Evolutionary conservation across 129 eudicot species (phyloP).

Genomic region (Pseudognaphalium luteoalbum): DNA sequence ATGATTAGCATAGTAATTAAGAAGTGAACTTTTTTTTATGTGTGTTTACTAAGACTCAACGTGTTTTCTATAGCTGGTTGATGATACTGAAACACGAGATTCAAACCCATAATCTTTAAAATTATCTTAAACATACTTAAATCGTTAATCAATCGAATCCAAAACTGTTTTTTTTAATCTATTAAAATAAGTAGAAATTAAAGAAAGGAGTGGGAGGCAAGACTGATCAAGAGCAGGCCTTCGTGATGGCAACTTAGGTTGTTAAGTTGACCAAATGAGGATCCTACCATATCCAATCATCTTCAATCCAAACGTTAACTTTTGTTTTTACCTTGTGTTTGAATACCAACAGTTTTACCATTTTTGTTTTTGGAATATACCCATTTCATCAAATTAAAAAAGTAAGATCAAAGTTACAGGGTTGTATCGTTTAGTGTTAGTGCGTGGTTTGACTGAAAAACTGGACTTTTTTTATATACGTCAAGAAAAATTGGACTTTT

Average conservation of each 20-base stretch:
- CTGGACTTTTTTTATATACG: too few species aligned
- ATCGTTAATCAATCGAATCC: background rate
- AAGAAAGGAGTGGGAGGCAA: constrained; percentile 28
- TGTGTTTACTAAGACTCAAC: background rate
- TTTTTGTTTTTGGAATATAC: background rate
- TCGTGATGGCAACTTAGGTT: constrained; percentile 56
- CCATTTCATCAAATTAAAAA: background rate
- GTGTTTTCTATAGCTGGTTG: background rate
- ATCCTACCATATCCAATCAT: constrained; percentile 2
- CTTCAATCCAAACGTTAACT: background rate
- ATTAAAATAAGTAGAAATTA: background rate
- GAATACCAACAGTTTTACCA: background rate
- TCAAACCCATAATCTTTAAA: background rate
- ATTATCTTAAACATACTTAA: background rate
- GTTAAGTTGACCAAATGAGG: constrained; percentile 40
- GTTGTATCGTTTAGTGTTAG: background rate
- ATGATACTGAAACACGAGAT: background rate
- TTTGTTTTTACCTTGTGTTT: constrained; percentile 20
- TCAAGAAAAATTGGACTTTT: too few species aligned
- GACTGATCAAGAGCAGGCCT: constrained; percentile 50
- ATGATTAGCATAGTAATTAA: background rate
- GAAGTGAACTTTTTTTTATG: background rate
- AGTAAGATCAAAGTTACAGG: too few species aligned
- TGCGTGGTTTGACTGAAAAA: background rate
- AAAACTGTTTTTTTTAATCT: background rate